phyloP scores from a whole-genome alignment of 73 alveolate species.

The Paramecium bursaria region DNA sequence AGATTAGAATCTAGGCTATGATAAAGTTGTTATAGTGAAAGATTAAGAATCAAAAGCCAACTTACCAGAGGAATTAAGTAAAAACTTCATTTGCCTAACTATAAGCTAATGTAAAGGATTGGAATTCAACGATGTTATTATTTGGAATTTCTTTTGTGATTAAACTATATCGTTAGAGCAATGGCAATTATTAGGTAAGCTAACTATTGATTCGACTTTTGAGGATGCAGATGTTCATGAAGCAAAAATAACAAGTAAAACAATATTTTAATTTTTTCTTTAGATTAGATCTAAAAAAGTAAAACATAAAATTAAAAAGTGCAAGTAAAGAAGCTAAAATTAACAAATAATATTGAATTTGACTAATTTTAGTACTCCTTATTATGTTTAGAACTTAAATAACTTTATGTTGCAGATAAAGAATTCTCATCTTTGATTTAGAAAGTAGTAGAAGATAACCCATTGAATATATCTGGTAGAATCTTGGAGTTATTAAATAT shows the following conservation, averaged over 20 bases:
- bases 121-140: constrained; percentile 82
- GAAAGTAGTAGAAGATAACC: constrained; percentile 67
- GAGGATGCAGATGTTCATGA: too few species aligned
- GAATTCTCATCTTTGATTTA: constrained; percentile 75
- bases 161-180: too few species aligned
- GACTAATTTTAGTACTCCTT: too few species aligned
- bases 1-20: constrained; percentile 77
- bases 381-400: constrained; percentile 78
- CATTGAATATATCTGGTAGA: constrained; percentile 71
- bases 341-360: too few species aligned
- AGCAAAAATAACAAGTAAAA: too few species aligned
- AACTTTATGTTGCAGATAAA: constrained; percentile 74
- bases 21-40: constrained; percentile 82
- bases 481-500: constrained; percentile 64
- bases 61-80: constrained; percentile 68
- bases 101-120: constrained; percentile 83
- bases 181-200: too few species aligned
- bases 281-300: too few species aligned
- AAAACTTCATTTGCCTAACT: constrained; percentile 81
- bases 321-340: too few species aligned
- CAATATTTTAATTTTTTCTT: too few species aligned
- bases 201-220: too few species aligned
- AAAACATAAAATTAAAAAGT: too few species aligned
- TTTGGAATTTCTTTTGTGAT: constrained; percentile 78
- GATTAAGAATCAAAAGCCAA: constrained; percentile 75